phyloP scores from a whole-genome alignment of 139 green algal genomes.

The Monoraphidium neglectum region DNA sequence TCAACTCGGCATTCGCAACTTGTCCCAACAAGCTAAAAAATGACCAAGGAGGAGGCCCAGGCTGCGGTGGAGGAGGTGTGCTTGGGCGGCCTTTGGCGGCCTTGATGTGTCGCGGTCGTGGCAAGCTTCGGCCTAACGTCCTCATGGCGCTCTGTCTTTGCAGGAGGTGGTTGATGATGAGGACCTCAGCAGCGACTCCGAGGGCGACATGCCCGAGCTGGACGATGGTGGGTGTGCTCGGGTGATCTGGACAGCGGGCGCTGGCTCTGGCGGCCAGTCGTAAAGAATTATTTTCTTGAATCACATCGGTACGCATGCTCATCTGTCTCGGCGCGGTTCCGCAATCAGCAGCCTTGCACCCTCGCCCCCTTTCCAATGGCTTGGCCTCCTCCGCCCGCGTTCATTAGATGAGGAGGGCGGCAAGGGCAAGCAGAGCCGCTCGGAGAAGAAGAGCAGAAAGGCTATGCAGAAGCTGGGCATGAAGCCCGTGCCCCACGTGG shows the following conservation, averaged over 20 bases:
- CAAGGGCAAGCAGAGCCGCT: conserved; percentile 89
- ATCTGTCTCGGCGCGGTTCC: not conserved
- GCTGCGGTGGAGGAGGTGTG: no score
- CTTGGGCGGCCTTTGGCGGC: no score
- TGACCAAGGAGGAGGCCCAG: no score
- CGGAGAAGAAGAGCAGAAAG: conserved; percentile 99
- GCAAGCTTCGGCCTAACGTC: no score
- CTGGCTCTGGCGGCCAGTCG: no score
- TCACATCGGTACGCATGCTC: conserved; percentile 23
- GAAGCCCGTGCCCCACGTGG: conserved; percentile 93
- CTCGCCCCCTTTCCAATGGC: not conserved
- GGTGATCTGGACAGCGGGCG: no score
- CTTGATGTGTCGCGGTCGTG: no score
- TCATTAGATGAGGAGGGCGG: conserved; percentile 51
- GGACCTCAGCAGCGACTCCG: conserved; percentile 54
- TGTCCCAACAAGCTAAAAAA: no score
- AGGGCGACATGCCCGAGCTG: conserved; percentile 54
- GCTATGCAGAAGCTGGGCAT: conserved; percentile 99
- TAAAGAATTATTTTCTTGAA: conserved; percentile 6
- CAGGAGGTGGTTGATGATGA: conserved; percentile 62
- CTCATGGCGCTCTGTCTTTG: no score
- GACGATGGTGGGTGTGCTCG: conserved; percentile 54
- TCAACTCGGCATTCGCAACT: no score
- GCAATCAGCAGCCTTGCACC: not conserved
- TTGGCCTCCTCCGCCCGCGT: not conserved